Base-by-base conservation (phyloP, 441 rosid species). In the Pelargonium australe region DNA sequence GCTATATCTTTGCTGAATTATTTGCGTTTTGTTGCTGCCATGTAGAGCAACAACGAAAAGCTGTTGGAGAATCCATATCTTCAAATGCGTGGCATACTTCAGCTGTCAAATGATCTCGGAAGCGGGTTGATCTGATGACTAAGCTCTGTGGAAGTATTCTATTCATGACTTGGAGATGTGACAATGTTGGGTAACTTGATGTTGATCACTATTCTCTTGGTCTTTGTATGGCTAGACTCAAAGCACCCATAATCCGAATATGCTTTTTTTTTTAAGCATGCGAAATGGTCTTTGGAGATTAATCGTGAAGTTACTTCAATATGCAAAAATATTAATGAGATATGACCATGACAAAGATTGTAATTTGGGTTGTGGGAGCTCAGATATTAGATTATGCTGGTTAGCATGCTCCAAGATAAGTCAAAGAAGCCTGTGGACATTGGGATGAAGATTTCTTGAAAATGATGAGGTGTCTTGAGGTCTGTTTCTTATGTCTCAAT, bases 31-130 rank as follows among this genome's bases (percentile, higher is more conserved):
- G 41, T 14, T 77, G 61, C 66, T 78, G 17, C 65, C 76, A 40
- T 77, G 73, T 89, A 95, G 97, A 95, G 96, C 85, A 95, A 95
- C 84, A 95, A 92, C 58, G 99, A 95, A 82, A 92, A 92, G 80
- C 78, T 95, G 72, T 80, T 95, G 82, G 98, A 95, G 84, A 95
- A 95, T 76, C 98, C 98, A 28, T 92, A 92, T 77, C 95, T 95
- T 83, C 99, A 95, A 88, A 90, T 95, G 92, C 88, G 90, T 28
- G 98, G 99, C 78, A 84, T 95, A 80, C 90, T 92, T 80, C 96
- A 92, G 81, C 78, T 95, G 73, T 91, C 97, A 68, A 95, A 85
- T 77, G 95, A 87, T 79, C 84, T 85, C 68, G 85, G 76, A 78
- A 68, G 74, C 66, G 73, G 79, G 67, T 76, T 78, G 74, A 75